Evolutionary conservation across 1,284 basidiomycete species (phyloP), one percentile per base, ranked within the genome.

Genomic region (Jaminaea rosea): DNA sequence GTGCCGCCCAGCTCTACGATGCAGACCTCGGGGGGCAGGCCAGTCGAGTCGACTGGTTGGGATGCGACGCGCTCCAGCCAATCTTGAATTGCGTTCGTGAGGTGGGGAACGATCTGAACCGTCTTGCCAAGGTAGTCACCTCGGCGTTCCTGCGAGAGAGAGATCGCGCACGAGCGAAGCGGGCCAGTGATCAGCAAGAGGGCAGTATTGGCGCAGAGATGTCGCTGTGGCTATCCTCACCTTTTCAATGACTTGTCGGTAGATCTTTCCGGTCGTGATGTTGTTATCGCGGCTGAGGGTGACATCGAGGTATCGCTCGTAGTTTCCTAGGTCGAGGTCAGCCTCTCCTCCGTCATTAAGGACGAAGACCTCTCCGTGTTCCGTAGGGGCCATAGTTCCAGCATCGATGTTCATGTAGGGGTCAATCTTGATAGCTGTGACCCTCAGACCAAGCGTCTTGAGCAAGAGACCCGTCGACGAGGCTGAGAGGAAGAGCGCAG

Each of bases 391-490:
- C 93, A 99, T 99, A 27, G 93, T 97, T 39, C 94, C 94, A 31
- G 93, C 94, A 81, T 99, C 93, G 69, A 99, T 96, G 79, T 98
- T 98, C 92, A 98, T 97, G 75, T 98, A 98, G 21, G 93, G 93
- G 76, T 98, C 93, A 67, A 98, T 97, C 79, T 98, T 98, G 80
- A 98, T 97, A 24, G 94, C 87, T 1, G 94, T 98, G 69, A 97
- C 93, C 76, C 91, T 93, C 60, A 94, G 80, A 42, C 93, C 93
- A 28, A 86, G 84, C 45, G 89, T 97, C 79, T 97, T 97, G 75
- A 98, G 81, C 49, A 98, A 81, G 47, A 98, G 80, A 59, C 93
- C 93, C 15, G 94, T 97, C 56, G 92, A 97, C 37, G 93, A 98
- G 66, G 93, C 92, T 72, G 52, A 23, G 48, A 50, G 1, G 13